Percentiles rank a stretch among this genome's conserved stretches.
These are phyloP conservation scores for Pinus taeda DNA, from an alignment of 75 land plant species.

Conservation along the genomic window DNA sequence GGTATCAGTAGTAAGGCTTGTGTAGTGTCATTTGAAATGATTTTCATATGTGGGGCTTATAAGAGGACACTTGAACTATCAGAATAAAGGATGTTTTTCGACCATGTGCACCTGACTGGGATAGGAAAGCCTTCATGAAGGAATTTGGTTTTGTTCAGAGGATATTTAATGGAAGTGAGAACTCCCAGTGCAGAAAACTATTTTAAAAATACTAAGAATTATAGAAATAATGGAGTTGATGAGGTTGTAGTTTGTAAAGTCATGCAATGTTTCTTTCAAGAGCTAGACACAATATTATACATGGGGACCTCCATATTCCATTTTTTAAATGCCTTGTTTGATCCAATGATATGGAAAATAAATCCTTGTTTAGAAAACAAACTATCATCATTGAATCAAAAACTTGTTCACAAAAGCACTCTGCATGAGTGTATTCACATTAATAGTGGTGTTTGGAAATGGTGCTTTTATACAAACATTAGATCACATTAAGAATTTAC, in stretches of 20 bases:
- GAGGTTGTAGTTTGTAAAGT: slow-evolving; percentile 56
- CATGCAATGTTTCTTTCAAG: slow-evolving; percentile 75
- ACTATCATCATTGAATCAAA: too few species aligned
- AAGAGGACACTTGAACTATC: slow-evolving; percentile 78
- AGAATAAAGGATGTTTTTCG: slow-evolving; percentile 97
- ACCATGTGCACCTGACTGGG: slow-evolving; percentile 83
- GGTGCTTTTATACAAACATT: too few species aligned
- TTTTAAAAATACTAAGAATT: slow-evolving; percentile 76
- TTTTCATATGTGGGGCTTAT: slow-evolving; percentile 91
- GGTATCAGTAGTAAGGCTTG: slow-evolving; percentile 52
- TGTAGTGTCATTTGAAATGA: slow-evolving; percentile 56
- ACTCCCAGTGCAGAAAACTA: slow-evolving; percentile 81
- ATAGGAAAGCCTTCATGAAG: slow-evolving; percentile 57
- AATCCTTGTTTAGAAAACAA: too few species aligned
- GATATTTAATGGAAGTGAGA: slow-evolving; percentile 75
- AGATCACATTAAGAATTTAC: too few species aligned
- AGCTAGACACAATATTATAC: too few species aligned
- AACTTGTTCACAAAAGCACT: too few species aligned
- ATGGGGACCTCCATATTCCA: too few species aligned
- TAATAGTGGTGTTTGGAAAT: too few species aligned
- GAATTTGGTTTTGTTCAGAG: too few species aligned
- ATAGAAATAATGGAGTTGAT: slow-evolving; percentile 55
- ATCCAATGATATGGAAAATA: too few species aligned
- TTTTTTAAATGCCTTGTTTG: too few species aligned
- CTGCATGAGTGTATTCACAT: too few species aligned